phyloP scores from a whole-genome alignment of 495 filamentous ascomycete genomes.

The Neurospora cerealis region DNA sequence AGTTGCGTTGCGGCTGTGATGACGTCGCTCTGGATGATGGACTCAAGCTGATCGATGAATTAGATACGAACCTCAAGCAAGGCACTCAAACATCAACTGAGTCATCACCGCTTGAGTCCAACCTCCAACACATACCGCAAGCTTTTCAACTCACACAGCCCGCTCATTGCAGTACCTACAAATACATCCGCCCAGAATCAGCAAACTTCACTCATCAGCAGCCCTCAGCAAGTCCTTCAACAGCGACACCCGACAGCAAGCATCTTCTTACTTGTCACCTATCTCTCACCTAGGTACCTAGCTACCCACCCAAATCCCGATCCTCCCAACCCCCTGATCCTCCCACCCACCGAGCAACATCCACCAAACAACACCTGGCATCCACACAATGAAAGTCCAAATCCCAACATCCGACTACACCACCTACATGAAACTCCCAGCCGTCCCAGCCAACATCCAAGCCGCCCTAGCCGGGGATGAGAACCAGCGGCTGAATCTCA shows the following conservation, averaged over 20 bases:
- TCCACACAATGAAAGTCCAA: not conserved
- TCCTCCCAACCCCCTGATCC: not conserved
- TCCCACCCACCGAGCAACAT: not conserved
- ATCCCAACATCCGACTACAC: not conserved
- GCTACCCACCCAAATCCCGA: not conserved
- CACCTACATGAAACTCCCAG: conserved; percentile 2
- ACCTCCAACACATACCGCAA: not conserved
- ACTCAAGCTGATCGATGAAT: not conserved
- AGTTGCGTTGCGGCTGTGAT: not conserved
- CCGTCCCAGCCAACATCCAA: conserved; percentile 11
- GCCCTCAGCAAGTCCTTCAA: not conserved
- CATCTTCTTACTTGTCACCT: not conserved
- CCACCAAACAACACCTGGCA: not conserved
- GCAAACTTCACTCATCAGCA: too few relatives aligned
- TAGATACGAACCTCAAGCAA: not conserved
- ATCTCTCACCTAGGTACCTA: too few relatives aligned
- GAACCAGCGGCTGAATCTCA: conserved; percentile 30
- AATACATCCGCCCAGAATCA: not conserved
- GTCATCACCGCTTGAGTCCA: not conserved
- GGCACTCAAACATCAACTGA: not conserved
- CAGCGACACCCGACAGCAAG: not conserved
- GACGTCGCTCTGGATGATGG: not conserved
- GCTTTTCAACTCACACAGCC: not conserved
- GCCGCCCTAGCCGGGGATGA: conserved; percentile 23
- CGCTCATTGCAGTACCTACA: not conserved